Conservation (phyloP, 140 eudicot genomes). For the Anethum foeniculum region DNA sequence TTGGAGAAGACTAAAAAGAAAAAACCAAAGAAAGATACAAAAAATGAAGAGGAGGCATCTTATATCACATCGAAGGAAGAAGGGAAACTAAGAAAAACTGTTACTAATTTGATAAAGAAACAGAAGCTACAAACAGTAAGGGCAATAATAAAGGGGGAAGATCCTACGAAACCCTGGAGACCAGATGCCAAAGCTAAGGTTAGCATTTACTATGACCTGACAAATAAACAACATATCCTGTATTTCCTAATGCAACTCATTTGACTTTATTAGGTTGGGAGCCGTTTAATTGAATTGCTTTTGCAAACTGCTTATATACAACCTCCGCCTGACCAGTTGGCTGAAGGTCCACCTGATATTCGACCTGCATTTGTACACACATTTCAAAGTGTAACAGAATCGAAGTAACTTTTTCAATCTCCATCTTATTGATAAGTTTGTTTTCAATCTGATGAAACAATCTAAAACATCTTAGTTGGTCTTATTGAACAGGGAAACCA, state of each 20-base stretch:
- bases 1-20: slow-evolving; percentile 60
- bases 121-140: slow-evolving; percentile 63
- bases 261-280: slow-evolving; percentile 65
- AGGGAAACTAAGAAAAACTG: slow-evolving; percentile 45
- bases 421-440: neutral
- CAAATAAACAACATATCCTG: neutral
- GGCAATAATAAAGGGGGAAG: slow-evolving; percentile 48
- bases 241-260: neutral
- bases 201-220: slow-evolving; percentile 8
- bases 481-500: slow-evolving; percentile 34
- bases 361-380: slow-evolving; percentile 90
- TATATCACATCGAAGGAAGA: slow-evolving; percentile 25
- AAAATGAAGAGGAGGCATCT: slow-evolving; percentile 29
- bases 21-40: slow-evolving; percentile 30
- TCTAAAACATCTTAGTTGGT: slow-evolving; percentile 11
- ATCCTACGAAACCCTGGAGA: slow-evolving; percentile 61
- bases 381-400: slow-evolving; percentile 38
- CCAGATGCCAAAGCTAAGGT: slow-evolving; percentile 82
- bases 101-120: slow-evolving; percentile 55
- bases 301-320: slow-evolving; percentile 76
- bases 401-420: slow-evolving; percentile 32
- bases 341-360: slow-evolving; percentile 63
- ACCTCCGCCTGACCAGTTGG: slow-evolving; percentile 58
- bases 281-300: slow-evolving; percentile 75
- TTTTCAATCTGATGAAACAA: neutral